Evolutionary conservation across 2,329 filamentous ascomycete species (phyloP).

Genomic region (Sphaerulina vaccinii): DNA sequence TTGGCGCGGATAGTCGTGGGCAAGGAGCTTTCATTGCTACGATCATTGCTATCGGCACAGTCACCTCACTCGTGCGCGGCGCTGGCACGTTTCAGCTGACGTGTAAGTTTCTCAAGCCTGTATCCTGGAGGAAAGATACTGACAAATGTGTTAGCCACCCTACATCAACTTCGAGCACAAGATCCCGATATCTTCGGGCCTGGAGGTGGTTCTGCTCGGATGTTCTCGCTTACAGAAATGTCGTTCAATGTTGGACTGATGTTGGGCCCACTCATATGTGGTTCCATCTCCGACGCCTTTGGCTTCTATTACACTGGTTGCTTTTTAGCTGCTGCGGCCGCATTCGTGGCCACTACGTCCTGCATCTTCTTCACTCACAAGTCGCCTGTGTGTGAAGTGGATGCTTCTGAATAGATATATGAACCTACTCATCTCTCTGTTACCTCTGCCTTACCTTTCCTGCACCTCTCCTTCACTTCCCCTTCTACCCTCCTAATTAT

Average conservation of each 20-base stretch:
- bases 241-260: slow-evolving; percentile 21
- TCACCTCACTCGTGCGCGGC: slow-evolving; percentile 15
- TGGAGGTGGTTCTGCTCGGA: slow-evolving; percentile 17
- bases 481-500: too few species aligned
- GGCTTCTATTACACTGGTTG: slow-evolving; percentile 22
- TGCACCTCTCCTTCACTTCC: too few species aligned
- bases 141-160: slow-evolving; percentile 6
- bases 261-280: slow-evolving; percentile 22
- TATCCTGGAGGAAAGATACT: neutral
- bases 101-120: slow-evolving; percentile 1
- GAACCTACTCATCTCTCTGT: too few species aligned
- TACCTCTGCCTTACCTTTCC: too few species aligned
- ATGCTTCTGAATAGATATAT: neutral
- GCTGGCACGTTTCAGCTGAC: slow-evolving; percentile 24
- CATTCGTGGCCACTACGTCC: slow-evolving; percentile 13
- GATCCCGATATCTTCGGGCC: slow-evolving; percentile 23
- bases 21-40: slow-evolving; percentile 19
- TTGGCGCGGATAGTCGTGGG: slow-evolving; percentile 12
- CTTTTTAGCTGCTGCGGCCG: slow-evolving; percentile 11
- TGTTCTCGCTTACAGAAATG: slow-evolving; percentile 24
- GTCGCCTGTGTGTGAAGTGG: slow-evolving; percentile 7
- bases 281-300: slow-evolving; percentile 16
- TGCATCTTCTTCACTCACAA: slow-evolving; percentile 24
- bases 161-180: slow-evolving; percentile 15
- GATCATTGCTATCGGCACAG: slow-evolving; percentile 20